Evolutionary conservation across 2,329 filamentous ascomycete species (phyloP), one percentile per base, ranked within the genome.

Genomic region (Periconia sp.): DNA sequence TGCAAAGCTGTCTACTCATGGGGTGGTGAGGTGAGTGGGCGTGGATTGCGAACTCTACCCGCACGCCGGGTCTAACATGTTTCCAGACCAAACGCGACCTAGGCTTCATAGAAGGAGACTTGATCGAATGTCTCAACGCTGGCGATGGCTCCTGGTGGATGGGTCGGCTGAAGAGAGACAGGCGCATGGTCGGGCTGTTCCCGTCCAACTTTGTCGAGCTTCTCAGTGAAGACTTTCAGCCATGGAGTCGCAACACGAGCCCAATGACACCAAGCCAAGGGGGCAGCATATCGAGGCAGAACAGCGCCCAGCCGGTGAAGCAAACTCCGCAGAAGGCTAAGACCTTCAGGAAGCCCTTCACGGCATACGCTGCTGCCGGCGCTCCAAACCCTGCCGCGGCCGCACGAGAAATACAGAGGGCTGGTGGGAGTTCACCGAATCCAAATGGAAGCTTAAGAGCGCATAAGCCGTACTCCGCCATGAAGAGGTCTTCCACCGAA

Each of bases 111-210:
- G 94, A 99, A 72, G 94, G 94, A 52, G 94, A 99, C 72, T 74
- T 99, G 56, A 99, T 99, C 69, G 94, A 99, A 81, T 96, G 92
- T 65, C 79, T 99, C 39, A 99, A 99, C 69, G 94, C 94, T 15
- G 94, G 94, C 52, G 94, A 99, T 73, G 94, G 94, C 38, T 92
- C 89, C 33, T 99, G 94, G 94, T 99, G 94, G 94, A 96, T 92
- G 73, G 94, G 94, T 34, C 84, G 92, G 52, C 74, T 99, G 65
- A 89, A 86, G 65, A 84, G 94, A 58, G 94, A 99, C 73, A 87
- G 88, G 69, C 85, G 92, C 63, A 91, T 92, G 62, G 86, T 96
- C 61, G 94, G 94, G 40, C 78, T 94, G 15, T 99, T 99, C 64
- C 94, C 94, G 1, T 96, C 92, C 62, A 99, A 99, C 73, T 99